Conservation (phyloP, 2,329 filamentous ascomycete species). For the Dothiorella sarmentorum region DNA sequence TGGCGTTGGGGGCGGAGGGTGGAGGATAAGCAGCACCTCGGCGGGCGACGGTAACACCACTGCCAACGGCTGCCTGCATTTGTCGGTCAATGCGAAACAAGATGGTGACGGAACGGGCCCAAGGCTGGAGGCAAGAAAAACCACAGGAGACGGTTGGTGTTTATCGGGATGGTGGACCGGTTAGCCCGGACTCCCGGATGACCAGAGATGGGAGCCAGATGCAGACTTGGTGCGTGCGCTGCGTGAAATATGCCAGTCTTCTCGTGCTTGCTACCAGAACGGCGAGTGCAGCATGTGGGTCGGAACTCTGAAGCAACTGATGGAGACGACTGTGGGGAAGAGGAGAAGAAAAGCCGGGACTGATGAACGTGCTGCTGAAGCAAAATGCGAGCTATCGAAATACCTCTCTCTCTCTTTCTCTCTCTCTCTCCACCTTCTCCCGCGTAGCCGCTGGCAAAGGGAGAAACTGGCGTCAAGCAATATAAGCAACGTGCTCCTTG, state of each 20-base stretch:
- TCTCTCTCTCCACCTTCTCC: no score
- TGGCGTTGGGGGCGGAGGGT: no score
- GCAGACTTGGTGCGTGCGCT: background rate
- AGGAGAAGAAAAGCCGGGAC: no score
- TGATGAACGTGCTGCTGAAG: no score
- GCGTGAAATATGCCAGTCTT: background rate
- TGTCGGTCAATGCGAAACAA: background rate
- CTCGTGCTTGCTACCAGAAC: constrained; percentile 7
- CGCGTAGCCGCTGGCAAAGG: no score
- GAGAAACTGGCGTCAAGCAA: constrained; percentile 9
- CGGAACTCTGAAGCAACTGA: constrained; percentile 6
- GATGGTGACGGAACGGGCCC: background rate
- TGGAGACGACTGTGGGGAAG: background rate
- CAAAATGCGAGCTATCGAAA: no score
- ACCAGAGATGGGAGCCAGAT: no score
- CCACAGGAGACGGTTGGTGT: background rate
- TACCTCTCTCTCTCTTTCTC: no score
- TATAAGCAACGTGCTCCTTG: constrained; percentile 13
- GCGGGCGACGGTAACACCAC: background rate
- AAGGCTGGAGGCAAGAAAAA: no score
- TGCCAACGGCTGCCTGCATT: constrained; percentile 8
- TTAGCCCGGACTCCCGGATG: no score
- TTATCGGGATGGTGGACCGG: background rate
- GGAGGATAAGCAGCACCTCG: background rate
- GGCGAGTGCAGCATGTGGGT: background rate